A percentile compares a stretch with the other conserved stretches of the same genome.
Evolutionary conservation across 139 green algal genomes (phyloP).

Genomic region (Edaphochlamys debaryana): DNA sequence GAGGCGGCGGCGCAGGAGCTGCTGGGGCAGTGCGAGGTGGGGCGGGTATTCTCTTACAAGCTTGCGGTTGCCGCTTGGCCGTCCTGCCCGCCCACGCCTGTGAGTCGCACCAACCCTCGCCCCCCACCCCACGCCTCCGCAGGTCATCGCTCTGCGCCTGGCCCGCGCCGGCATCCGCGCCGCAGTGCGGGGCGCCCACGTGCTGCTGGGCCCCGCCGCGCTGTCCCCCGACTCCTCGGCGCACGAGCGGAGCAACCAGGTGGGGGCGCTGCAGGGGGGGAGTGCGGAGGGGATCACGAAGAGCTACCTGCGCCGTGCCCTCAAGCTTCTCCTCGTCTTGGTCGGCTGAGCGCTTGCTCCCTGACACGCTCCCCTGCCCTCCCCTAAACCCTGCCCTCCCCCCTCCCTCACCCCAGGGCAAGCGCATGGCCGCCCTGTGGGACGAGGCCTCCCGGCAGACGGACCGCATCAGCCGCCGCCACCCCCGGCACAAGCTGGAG

Average conservation of each 20-base stretch:
- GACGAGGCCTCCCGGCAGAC: slow-evolving; percentile 26
- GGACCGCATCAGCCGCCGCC: slow-evolving; percentile 8
- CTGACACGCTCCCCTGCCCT: no score
- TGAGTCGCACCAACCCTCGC: no score
- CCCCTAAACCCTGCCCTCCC: no score
- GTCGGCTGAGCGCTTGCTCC: no score
- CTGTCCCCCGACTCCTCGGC: neutral
- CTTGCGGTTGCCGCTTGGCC: no score
- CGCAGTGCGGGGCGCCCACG: neutral
- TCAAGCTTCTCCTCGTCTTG: no score
- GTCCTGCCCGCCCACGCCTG: no score
- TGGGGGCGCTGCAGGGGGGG: neutral
- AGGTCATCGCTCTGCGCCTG: neutral
- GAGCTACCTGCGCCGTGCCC: no score
- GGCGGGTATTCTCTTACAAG: no score
- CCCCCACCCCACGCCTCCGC: no score
- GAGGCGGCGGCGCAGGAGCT: neutral
- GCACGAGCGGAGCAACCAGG: slow-evolving; percentile 29
- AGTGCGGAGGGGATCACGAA: no score
- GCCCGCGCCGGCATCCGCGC: neutral
- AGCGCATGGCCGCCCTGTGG: slow-evolving; percentile 16
- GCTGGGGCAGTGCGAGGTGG: neutral
- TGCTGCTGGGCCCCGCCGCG: neutral
- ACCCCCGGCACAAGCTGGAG: neutral
- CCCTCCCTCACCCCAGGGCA: neutral